Evolutionary conservation across 768 basidiomycete species (phyloP), one percentile per base, ranked within the genome.

Genomic region (Myochromella boudieri): DNA sequence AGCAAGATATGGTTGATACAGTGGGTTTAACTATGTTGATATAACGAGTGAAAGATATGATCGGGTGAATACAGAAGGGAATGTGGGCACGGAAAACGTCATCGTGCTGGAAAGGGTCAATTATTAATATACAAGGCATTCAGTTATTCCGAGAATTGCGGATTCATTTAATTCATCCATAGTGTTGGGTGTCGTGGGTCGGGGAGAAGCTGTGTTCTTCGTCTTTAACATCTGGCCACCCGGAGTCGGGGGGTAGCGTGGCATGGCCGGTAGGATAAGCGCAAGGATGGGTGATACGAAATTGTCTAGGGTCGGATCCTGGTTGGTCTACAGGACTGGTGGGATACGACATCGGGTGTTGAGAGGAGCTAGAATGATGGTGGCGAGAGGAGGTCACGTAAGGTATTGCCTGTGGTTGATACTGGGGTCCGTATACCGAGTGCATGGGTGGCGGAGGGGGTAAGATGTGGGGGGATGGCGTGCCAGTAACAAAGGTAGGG

Each of bases 401-500:
- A 32, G 67, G 54, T 38, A 66, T 49, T 20, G 65, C 60, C 11
- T 55, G 57, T 44, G 65, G 69, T 37, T 60, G 55, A 49, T 67
- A 69, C 6, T 61, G 58, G 21, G 61, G 32, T 28, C 56, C 58
- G 37, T 64, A 59, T 11, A 64, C 49, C 20, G 60, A 55, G 34
- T 66, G 64, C 49, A 67, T 60, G 18, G 52, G 53, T 2, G 59
- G 43, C 26, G 66, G 60, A 12, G 68, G 55, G 27, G 68, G 59
- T 31, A 64, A 60, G 20, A 63, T 55, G 12, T 60, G 56, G 14
- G 66, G 60, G 29, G 68, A 60, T 17, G 63, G 53, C 1, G 54
- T 47, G 22, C 64, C 61, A 48, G 62, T 59, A 32, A 76, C 60
- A 45, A 77, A 74, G 40, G 67, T 68, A n/a, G 77, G 78, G 62